These are phyloP conservation scores for Shiraia bambusicola DNA, from an alignment of 2,329 filamentous ascomycete genomes.

Conservation along the genomic window DNA sequence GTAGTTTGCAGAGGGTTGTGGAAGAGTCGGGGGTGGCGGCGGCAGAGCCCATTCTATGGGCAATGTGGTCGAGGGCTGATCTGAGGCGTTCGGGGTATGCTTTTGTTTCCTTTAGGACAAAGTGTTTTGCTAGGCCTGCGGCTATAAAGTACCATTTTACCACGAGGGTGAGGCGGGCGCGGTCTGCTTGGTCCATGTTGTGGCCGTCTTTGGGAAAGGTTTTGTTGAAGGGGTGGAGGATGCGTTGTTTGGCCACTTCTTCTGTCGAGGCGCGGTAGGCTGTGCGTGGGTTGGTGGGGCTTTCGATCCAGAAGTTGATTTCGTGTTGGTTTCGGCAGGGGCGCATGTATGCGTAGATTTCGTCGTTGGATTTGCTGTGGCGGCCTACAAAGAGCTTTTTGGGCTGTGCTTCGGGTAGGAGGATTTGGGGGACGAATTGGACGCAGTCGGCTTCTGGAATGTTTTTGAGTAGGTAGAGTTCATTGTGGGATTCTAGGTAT, in stretches of 20 bases:
- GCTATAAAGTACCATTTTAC: conserved; percentile 16
- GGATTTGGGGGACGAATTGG: conserved; percentile 9
- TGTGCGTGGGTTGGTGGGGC: background rate
- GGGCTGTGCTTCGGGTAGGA: conserved; percentile 4
- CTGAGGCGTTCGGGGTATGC: conserved; percentile 10
- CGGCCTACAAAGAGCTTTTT: conserved; percentile 14
- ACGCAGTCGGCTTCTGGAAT: conserved; percentile 8
- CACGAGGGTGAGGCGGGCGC: conserved; percentile 5
- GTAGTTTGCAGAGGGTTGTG: background rate
- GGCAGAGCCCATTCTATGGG: conserved; percentile 9
- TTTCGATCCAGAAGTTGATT: conserved; percentile 5
- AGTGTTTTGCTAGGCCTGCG: conserved; percentile 13
- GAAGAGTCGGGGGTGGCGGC: conserved; percentile 3
- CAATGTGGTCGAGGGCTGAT: conserved; percentile 4
- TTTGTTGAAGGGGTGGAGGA: conserved; percentile 17
- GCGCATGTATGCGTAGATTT: conserved; percentile 15
- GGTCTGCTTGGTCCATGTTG: conserved; percentile 2
- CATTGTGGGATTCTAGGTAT: conserved; percentile 4
- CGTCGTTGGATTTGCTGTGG: conserved; percentile 2
- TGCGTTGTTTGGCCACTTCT: conserved; percentile 4
- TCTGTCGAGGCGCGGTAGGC: conserved; percentile 1
- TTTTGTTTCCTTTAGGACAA: conserved; percentile 12
- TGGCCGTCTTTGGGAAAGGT: conserved; percentile 4
- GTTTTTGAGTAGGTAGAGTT: conserved; percentile 11
- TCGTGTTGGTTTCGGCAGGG: conserved; percentile 4